Evolutionary conservation across 108 stramenopile genomes (phyloP), one percentile per base, ranked within the genome.

Genomic region (Aurantiochytrium sp.): DNA sequence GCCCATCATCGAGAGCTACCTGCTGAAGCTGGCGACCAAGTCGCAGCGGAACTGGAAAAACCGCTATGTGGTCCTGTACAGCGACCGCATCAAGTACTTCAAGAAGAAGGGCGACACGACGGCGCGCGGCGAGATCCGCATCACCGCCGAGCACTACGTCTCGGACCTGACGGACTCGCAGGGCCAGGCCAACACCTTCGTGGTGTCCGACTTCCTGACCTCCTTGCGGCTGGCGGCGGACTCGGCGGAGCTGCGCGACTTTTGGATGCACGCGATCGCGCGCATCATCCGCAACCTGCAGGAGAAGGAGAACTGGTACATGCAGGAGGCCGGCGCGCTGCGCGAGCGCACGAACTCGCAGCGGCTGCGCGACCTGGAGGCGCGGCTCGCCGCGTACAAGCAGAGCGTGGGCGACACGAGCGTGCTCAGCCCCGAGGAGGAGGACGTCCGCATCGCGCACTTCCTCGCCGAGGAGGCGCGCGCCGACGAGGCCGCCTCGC

Each of bases 271-370:
- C 27, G 73, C 73, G 21, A 81, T 81, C 32, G 73, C 73, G 2
- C 39, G 45, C 39, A 81, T 81, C 73, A 81, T 81, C 45, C 39
- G 73, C 39, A 81, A 81, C 45, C 45, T 81, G 2, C 73, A 81
- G 73, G 36, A 41, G 32, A 41, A 81, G 73, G 73, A 81, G 39
- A 81, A 81, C 73, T 81, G 73, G 73, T 81, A 48, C 30, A 17
- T 8, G 15, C 42, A 81, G n/a, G 45, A n/a, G 45, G 42, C 73
- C 39, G 73, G 24, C 1, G 45, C 24, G 2, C 6, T 41, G 27
- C 39, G 45, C 27, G 73, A 41, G 73, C 73, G 73, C 36, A 48
- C 73, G 36, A 22, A 81, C 10, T 41, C 39, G 12, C 42, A 81
- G 73, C 39, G 59, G 8, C 27, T 15, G 22, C 22, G 59, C 59